These are phyloP conservation scores for Aureobasidium sp. DNA, from an alignment of 2,329 filamentous ascomycete genomes.

Conservation along the genomic window DNA sequence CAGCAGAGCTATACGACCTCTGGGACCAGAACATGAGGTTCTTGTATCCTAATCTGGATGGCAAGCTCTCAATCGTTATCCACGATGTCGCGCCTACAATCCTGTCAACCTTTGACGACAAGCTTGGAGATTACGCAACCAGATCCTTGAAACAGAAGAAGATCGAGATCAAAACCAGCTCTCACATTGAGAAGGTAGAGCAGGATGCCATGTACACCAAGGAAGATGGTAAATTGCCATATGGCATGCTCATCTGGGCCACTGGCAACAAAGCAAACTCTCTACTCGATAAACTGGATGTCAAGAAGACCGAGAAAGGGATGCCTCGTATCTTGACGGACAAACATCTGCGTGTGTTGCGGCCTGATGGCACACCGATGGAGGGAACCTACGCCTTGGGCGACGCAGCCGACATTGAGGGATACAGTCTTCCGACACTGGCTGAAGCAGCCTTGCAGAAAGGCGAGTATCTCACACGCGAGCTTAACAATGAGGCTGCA, in stretches of 20 bases:
- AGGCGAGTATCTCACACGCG: conserved; percentile 26
- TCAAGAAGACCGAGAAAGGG: conserved; percentile 25
- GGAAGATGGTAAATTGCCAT: conserved; percentile 27
- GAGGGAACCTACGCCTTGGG: conserved; percentile 27
- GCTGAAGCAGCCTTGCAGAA: conserved; percentile 33
- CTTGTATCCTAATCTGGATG: conserved; percentile 32
- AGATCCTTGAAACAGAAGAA: conserved; percentile 27
- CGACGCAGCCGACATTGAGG: conserved; percentile 32
- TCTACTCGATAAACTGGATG: conserved; percentile 26
- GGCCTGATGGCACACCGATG: conserved; percentile 20
- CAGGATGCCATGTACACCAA: conserved; percentile 26
- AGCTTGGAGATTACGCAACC: conserved; percentile 34
- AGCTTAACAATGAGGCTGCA: conserved; percentile 19
- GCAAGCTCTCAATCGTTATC: conserved; percentile 31
- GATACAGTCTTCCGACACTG: conserved; percentile 25
- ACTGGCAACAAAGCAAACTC: conserved; percentile 29
- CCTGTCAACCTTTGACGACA: conserved; percentile 33
- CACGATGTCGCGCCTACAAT: conserved; percentile 36
- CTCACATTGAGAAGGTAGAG: conserved; percentile 30
- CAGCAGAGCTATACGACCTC: conserved; percentile 36
- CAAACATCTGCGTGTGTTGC: conserved; percentile 22
- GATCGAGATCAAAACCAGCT: conserved; percentile 31
- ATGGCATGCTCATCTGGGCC: conserved; percentile 32
- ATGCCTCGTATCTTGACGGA: conserved; percentile 30
- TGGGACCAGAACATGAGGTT: conserved; percentile 29